Percentiles rank a stretch among this genome's conserved stretches.
phyloP scores from a whole-genome alignment of 345 rosid genomes.

The Pseudoturritis turrita region DNA sequence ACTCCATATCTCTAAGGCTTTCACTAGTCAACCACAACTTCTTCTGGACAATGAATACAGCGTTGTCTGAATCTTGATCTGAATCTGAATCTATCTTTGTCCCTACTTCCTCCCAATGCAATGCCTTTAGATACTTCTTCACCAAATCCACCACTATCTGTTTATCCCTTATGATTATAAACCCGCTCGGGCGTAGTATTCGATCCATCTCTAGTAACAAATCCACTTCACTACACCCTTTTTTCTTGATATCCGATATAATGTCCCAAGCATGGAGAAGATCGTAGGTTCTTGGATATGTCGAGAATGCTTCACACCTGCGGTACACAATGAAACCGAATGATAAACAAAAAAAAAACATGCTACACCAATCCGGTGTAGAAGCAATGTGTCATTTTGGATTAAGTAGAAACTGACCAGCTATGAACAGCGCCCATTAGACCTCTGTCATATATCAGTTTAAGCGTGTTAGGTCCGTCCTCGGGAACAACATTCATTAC shows the following conservation, averaged over 20 bases:
- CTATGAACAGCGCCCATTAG: slow-evolving; percentile 61
- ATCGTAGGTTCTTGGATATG: slow-evolving; percentile 83
- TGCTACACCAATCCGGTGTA: neutral
- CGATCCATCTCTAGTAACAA: slow-evolving; percentile 85
- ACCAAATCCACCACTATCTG: slow-evolving; percentile 50
- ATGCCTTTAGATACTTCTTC: slow-evolving; percentile 57
- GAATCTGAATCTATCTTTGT: slow-evolving; percentile 39
- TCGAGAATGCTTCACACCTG: slow-evolving; percentile 86
- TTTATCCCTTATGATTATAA: slow-evolving; percentile 66
- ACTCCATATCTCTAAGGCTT: slow-evolving; percentile 59
- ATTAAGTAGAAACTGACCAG: slow-evolving; percentile 46
- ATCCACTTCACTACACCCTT: slow-evolving; percentile 72
- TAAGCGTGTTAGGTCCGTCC: slow-evolving; percentile 74
- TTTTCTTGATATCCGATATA: slow-evolving; percentile 54
- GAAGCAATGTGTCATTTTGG: neutral
- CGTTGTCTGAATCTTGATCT: slow-evolving; percentile 51
- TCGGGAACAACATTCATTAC: slow-evolving; percentile 76
- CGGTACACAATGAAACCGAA: neutral
- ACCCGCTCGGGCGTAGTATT: slow-evolving; percentile 75
- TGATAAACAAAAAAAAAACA: neutral
- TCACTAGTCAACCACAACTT: slow-evolving; percentile 75
- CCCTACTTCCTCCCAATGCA: slow-evolving; percentile 81
- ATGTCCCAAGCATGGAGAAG: slow-evolving; percentile 67
- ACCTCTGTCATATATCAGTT: slow-evolving; percentile 76
- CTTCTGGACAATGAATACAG: slow-evolving; percentile 56